Conservation (phyloP, 768 basidiomycete genomes). For the Leccinum rimulosum region DNA sequence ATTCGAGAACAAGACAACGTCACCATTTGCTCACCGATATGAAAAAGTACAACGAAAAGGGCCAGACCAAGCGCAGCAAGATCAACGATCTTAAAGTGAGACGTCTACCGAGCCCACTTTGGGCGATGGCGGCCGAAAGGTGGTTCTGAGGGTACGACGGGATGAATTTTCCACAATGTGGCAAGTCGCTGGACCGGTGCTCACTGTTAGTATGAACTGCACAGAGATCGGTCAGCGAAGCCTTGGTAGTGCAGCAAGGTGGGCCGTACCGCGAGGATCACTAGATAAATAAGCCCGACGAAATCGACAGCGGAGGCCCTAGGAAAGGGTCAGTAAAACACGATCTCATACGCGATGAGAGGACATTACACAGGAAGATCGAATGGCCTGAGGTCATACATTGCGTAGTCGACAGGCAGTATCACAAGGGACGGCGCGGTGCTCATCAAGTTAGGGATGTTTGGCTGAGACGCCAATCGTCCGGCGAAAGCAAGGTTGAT, state of each 20-base stretch:
- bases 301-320: conserved; percentile 54
- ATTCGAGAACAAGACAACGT: not conserved
- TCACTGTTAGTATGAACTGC: conserved; percentile 30
- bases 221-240: conserved; percentile 1
- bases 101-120: conserved; percentile 39
- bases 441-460: conserved; percentile 37
- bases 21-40: conserved; percentile 33
- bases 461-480: conserved; percentile 25
- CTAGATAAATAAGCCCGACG: conserved; percentile 52
- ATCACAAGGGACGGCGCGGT: conserved; percentile 50
- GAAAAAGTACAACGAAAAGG: conserved; percentile 41
- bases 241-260: not conserved
- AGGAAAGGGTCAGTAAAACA: not conserved
- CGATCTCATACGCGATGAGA: conserved; percentile 6
- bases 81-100: conserved; percentile 40
- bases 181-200: not conserved
- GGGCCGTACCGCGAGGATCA: conserved; percentile 30
- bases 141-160: conserved; percentile 26
- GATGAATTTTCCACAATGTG: not conserved
- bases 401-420: conserved; percentile 45
- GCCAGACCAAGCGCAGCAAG: conserved; percentile 38
- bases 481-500: conserved; percentile 35
- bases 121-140: conserved; percentile 32
- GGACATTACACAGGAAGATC: conserved; percentile 51
- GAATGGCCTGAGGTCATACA: conserved; percentile 55